Evolutionary conservation across 192 early-diverging fungal genomes (phyloP).

Genomic region (Allomyces javanicus): DNA sequence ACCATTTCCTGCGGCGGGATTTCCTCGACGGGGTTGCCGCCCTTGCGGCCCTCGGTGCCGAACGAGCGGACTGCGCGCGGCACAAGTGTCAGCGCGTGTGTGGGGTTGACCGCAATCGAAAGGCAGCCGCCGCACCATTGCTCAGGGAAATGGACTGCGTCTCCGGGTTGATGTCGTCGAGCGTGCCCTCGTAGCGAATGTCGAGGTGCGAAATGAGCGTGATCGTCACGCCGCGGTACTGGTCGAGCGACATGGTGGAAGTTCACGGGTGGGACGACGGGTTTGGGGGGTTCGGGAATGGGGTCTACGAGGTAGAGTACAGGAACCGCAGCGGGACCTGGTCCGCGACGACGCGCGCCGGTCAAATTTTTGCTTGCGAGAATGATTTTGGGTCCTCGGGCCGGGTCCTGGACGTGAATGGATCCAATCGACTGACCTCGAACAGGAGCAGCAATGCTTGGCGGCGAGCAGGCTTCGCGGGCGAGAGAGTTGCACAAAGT

Average conservation of each 20-base stretch:
- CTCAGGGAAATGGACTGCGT: constrained; percentile 79
- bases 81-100: background rate
- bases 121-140: constrained; percentile 32
- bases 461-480: no score
- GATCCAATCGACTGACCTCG: no score
- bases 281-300: no score
- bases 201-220: constrained; percentile 66
- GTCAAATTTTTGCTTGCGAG: no score
- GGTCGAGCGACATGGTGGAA: background rate
- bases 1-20: constrained; percentile 67
- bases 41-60: constrained; percentile 81
- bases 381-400: no score
- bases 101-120: background rate
- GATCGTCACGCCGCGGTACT: constrained; percentile 10
- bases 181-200: constrained; percentile 78
- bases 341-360: no score
- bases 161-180: constrained; percentile 65
- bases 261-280: no score
- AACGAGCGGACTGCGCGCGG: constrained; percentile 52
- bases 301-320: no score
- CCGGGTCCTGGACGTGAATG: no score
- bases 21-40: constrained; percentile 52
- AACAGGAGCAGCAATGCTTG: no score
- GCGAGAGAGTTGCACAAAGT: no score
- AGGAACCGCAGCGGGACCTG: no score